These are phyloP conservation scores for Leccinellum luteum DNA, from an alignment of 768 basidiomycete genomes.

Conservation along the genomic window DNA sequence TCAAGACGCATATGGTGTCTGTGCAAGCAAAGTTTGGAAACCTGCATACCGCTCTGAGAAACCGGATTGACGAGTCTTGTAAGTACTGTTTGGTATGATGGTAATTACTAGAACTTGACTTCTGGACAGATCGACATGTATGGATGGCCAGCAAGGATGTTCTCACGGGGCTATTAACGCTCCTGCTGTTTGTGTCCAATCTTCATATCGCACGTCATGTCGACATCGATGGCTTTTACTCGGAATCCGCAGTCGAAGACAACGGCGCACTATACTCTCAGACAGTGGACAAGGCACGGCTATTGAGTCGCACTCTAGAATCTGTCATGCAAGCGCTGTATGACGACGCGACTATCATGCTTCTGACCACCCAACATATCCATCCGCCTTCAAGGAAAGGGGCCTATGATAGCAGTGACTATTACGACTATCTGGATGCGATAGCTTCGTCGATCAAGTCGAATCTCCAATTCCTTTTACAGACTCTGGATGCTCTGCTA, in stretches of 20 bases:
- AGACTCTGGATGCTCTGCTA: slow-evolving; percentile 61
- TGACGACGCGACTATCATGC: slow-evolving; percentile 62
- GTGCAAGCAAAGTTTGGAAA: slow-evolving; percentile 50
- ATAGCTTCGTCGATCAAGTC: slow-evolving; percentile 51
- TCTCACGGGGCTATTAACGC: slow-evolving; percentile 53
- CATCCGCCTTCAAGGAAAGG: slow-evolving; percentile 11
- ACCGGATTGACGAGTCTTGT: slow-evolving; percentile 22
- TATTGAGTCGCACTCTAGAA: slow-evolving; percentile 69
- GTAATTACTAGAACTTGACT: slow-evolving; percentile 3
- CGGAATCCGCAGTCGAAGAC: slow-evolving; percentile 41
- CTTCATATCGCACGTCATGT: slow-evolving; percentile 79
- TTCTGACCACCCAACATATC: slow-evolving; percentile 53
- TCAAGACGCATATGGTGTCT: slow-evolving; percentile 45
- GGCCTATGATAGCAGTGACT: slow-evolving; percentile 18
- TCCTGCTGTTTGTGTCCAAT: slow-evolving; percentile 60
- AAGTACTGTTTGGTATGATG: slow-evolving; percentile 7
- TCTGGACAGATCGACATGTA: slow-evolving; percentile 27
- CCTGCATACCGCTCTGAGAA: slow-evolving; percentile 26
- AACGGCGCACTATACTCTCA: slow-evolving; percentile 54
- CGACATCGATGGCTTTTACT: slow-evolving; percentile 74
- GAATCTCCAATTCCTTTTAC: slow-evolving; percentile 54
- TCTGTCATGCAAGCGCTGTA: slow-evolving; percentile 67
- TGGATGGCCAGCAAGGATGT: slow-evolving; percentile 45
- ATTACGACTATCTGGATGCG: slow-evolving; percentile 45
- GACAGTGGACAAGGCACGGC: slow-evolving; percentile 66